Base-by-base conservation (phyloP, 1,284 basidiomycete species). In the Cystobasidium sp. region DNA sequence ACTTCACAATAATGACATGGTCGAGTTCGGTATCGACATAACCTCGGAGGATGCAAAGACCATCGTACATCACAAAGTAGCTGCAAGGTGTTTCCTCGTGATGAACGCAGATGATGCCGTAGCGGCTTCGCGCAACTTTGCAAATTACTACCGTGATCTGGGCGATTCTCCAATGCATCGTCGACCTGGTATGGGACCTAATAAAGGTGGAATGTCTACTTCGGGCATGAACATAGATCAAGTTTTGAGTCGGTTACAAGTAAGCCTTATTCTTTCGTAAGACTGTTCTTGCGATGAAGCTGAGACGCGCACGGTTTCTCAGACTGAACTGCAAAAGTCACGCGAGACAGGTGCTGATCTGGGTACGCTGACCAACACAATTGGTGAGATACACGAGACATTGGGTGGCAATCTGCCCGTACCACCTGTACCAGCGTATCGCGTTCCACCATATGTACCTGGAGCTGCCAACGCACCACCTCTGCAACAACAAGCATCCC, bases 21-120 rank as follows among this genome's bases (percentile, higher is more conserved):
- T 93, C 76, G 95, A 98, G 88, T 97, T 97, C 81, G 95, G 96
- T 75, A 99, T 99, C 82, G 97, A 99, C 84, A 99, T 99, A 76
- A 92, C 97, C 72, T 93, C 93, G 76, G 96, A 99, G 81, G 97
- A 99, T 85, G 97, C 97, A 86, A 94, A 94, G 84, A 94, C 94
- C 0, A 94, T 97, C 76, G 90, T 99, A 62, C 96, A 99, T 83
- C 95, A 98, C 85, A 98, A 98, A 82, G 97, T 99, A 51, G 93
- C 96, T 10, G 94, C 94, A 14, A 92, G 93, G 55, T 93, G 94
- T 44, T 88, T 94, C 75, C 92, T 95, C 78, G 89, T 97, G 9
- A 89, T 96, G 80, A 89, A 86, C 0, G 89, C 93, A 51, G 92
- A 94, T 74, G 96, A 99, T 80, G 90, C 88, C 0, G 78, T 76